Evolutionary conservation across 371 early-diverging fungal species (phyloP).

Genomic region (Apophysomyces ossiformis): DNA sequence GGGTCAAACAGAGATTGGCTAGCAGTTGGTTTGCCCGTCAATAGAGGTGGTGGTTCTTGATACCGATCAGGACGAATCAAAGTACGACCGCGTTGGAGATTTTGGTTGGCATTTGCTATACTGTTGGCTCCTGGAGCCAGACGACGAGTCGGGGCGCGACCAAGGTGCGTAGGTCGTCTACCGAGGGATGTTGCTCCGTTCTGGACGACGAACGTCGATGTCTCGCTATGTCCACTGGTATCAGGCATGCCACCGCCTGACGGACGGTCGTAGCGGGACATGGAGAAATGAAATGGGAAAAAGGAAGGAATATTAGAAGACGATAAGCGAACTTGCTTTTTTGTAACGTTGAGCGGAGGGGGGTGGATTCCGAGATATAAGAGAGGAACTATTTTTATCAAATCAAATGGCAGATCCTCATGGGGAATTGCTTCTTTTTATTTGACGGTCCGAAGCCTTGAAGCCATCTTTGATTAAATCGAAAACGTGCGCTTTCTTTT

Average conservation of each 20-base stretch:
- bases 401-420: slow-evolving; percentile 8
- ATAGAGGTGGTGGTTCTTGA: slow-evolving; percentile 72
- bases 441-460: background rate
- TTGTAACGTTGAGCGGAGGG: slow-evolving; percentile 12
- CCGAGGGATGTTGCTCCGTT: slow-evolving; percentile 34
- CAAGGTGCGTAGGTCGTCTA: slow-evolving; percentile 45
- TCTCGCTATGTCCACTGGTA: slow-evolving; percentile 13
- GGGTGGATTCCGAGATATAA: slow-evolving; percentile 6
- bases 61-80: slow-evolving; percentile 77
- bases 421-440: slow-evolving; percentile 9
- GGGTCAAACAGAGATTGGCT: slow-evolving; percentile 55
- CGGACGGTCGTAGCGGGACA: slow-evolving; percentile 17
- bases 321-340: background rate
- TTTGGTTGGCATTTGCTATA: slow-evolving; percentile 55
- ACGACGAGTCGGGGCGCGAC: slow-evolving; percentile 56
- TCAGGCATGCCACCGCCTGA: slow-evolving; percentile 16
- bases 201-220: background rate
- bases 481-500: background rate
- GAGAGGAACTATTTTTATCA: slow-evolving; percentile 6
- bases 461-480: background rate
- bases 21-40: slow-evolving; percentile 64
- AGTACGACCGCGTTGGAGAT: slow-evolving; percentile 75
- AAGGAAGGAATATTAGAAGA: slow-evolving; percentile 9
- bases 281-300: slow-evolving; percentile 16
- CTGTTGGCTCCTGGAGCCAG: slow-evolving; percentile 53